Evolutionary conservation across 139 green algal species (phyloP).

Genomic region (Picocystis salinarum): DNA sequence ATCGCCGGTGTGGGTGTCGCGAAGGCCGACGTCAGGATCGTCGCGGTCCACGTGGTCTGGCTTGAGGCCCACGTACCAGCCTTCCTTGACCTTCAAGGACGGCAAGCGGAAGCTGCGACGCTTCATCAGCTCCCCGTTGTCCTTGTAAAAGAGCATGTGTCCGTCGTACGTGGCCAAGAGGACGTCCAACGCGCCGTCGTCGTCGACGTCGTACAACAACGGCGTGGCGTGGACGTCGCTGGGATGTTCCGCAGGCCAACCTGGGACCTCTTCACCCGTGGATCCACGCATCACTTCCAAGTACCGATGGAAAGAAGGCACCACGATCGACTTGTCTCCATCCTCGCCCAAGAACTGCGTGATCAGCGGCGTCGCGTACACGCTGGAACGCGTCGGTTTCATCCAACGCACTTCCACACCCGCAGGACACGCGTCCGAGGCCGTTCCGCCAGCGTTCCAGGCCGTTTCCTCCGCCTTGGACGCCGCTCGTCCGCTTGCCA

Average conservation of each 20-base stretch:
- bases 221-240: constrained; percentile 68
- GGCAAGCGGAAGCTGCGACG: not conserved
- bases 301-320: constrained; percentile 80
- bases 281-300: constrained; percentile 41
- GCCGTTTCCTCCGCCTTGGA: too few relatives aligned
- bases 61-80: constrained; percentile 74
- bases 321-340: constrained; percentile 76
- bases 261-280: not conserved
- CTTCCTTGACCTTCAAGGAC: constrained; percentile 25
- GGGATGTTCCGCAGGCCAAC: constrained; percentile 62
- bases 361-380: constrained; percentile 91
- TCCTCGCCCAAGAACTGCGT: constrained; percentile 74
- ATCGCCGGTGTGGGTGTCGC: not conserved
- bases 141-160: constrained; percentile 68
- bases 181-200: constrained; percentile 64
- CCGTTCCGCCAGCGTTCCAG: too few relatives aligned
- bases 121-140: constrained; percentile 1
- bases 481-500: too few relatives aligned
- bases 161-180: constrained; percentile 75
- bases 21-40: constrained; percentile 49
- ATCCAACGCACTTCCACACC: constrained; percentile 67
- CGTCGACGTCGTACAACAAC: constrained; percentile 74
- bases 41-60: constrained; percentile 70
- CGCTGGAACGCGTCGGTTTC: constrained; percentile 47
- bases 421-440: not conserved